A percentile compares a stretch with the other conserved stretches of the same genome.
These are phyloP conservation scores for Solanum dulcamara DNA, from an alignment of 257 asterid species.

Conservation along the genomic window DNA sequence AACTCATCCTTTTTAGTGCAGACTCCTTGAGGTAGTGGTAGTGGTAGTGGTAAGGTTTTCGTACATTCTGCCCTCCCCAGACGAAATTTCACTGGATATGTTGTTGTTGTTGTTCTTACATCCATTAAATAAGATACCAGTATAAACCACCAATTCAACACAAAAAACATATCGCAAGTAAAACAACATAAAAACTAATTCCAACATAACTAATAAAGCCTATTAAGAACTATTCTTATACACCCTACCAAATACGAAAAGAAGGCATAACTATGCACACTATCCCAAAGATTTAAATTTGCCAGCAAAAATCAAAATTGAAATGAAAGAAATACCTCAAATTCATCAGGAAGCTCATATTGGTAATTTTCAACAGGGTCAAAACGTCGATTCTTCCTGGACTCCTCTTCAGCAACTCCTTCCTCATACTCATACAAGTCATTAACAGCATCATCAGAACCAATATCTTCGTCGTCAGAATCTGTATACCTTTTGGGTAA, in stretches of 20 bases:
- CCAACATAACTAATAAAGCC: too few species aligned
- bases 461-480: constrained; percentile 24
- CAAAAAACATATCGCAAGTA: neutral
- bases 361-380: constrained; percentile 68
- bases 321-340: constrained; percentile 35
- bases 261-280: too few species aligned
- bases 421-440: constrained; percentile 82
- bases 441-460: constrained; percentile 13
- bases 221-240: too few species aligned
- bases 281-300: too few species aligned
- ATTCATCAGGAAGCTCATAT: constrained; percentile 66
- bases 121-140: neutral
- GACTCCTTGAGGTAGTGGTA: too few species aligned
- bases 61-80: too few species aligned
- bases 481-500: neutral
- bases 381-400: constrained; percentile 55
- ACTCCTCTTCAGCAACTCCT: constrained; percentile 67
- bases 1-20: neutral
- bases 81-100: too few species aligned
- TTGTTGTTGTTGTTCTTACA: too few species aligned
- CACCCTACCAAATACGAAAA: too few species aligned
- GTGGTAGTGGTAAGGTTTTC: too few species aligned
- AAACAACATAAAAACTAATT: too few species aligned
- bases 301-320: neutral
- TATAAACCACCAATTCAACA: neutral